Evolutionary conservation across 2,329 filamentous ascomycete species (phyloP), one percentile per base, ranked within the genome.

Genomic region (Pseudogymnoascus sp.): DNA sequence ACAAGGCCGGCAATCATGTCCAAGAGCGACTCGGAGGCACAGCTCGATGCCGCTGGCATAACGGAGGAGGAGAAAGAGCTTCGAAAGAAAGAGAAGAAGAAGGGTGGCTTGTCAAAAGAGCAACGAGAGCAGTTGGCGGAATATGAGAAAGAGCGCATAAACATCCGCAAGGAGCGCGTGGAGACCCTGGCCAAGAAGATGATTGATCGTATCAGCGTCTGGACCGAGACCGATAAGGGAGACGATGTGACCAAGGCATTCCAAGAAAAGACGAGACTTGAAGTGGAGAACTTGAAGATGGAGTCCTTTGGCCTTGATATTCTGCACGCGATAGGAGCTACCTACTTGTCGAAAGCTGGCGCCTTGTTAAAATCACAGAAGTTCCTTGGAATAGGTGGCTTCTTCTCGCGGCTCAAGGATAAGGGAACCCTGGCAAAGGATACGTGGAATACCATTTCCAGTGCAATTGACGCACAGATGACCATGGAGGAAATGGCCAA

Each of bases 401-500:
- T 99, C 82, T 95, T 97, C 77, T 91, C 87, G 63, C 85, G 92
- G 61, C 83, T 99, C 69, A 95, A 94, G 79, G 94, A 99, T 76
- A 97, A 97, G 84, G 93, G 93, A 65, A 94, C 89, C 2, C 83
- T 97, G 65, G 92, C 96, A 70, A 97, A 97, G 81, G 94, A 99
- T 72, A 97, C 94, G 1, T 99, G 94, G 94, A 93, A 90, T 72
- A 99, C 94, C 31, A 97, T 99, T 73, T 92, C 87, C 66, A 95
- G 91, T 60, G 94, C 94, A 39, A 96, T 99, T 67, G 92, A 97
- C 72, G 94, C 94, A 27, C 94, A 99, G 79, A 89, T 96, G 80
- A 96, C 92, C 64, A 96, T 99, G 86, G 93, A 99, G 79, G 93
- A 97, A 76, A 97, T 99, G 94, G 92, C 92, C 61, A 92, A 93